Evolutionary conservation across 257 asterid species (phyloP).

Genomic region (Solanum lignicaule): DNA sequence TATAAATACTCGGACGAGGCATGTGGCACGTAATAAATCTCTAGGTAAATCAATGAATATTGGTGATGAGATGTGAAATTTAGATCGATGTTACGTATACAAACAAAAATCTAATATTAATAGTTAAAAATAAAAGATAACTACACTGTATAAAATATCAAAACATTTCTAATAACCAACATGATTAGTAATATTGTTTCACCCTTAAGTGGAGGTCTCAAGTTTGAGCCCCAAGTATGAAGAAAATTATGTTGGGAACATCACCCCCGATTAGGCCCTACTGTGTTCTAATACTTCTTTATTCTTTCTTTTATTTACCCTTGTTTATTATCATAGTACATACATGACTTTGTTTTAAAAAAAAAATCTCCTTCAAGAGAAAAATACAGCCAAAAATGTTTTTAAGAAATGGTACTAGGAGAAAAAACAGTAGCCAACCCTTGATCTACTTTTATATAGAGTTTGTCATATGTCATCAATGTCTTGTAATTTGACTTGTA

Average conservation of each 20-base stretch:
- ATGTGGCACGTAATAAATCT: background rate
- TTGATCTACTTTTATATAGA: slow-evolving; percentile 59
- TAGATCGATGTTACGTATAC: background rate
- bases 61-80: background rate
- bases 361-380: background rate
- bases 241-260: background rate
- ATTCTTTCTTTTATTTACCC: background rate
- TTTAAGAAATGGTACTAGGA: slow-evolving; percentile 17
- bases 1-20: background rate
- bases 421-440: slow-evolving; percentile 84
- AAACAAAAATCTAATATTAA: background rate
- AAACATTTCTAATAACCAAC: background rate
- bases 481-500: slow-evolving; percentile 57
- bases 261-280: no score
- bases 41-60: no score
- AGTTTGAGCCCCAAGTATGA: accelerated
- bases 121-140: no score
- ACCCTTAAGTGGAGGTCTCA: accelerated
- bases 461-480: slow-evolving; percentile 61
- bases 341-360: background rate
- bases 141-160: no score
- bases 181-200: no score
- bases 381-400: background rate
- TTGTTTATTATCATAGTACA: background rate
- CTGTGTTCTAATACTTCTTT: background rate